Conservation (phyloP, 306 rosid species). For the Rubus parviflorus region DNA sequence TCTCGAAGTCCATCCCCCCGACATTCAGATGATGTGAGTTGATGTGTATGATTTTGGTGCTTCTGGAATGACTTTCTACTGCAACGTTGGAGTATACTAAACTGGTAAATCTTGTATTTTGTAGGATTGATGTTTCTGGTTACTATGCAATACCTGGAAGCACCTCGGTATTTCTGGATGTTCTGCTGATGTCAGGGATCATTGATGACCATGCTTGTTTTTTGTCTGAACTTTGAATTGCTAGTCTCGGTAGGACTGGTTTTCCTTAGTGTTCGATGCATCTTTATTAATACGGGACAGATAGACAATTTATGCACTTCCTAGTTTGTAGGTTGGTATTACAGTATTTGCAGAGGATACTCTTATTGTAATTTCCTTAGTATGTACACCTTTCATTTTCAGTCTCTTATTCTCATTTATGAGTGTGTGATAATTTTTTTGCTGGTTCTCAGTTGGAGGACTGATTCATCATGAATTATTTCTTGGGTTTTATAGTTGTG, state of each 20-base stretch:
- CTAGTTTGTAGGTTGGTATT: constrained; percentile 37
- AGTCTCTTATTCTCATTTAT: constrained; percentile 1
- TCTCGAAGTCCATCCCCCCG: constrained; percentile 61
- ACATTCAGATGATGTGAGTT: constrained; percentile 68
- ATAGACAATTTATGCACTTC: constrained; percentile 33
- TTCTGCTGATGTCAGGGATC: constrained; percentile 33
- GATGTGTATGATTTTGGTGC: not conserved
- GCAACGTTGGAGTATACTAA: not conserved
- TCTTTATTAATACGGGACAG: constrained; percentile 23
- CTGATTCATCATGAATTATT: constrained; percentile 53
- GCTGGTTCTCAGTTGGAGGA: constrained; percentile 20
- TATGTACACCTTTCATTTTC: not conserved
- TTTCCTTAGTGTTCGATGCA: constrained; percentile 38
- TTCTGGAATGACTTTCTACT: not conserved
- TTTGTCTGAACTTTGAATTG: constrained; percentile 45
- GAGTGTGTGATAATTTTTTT: constrained; percentile 21
- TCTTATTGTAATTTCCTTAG: constrained; percentile 22
- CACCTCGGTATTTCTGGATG: constrained; percentile 36
- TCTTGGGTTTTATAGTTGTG: constrained; percentile 88
- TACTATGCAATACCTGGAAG: constrained; percentile 26
- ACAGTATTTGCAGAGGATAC: constrained; percentile 15
- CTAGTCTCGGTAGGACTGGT: constrained; percentile 62
- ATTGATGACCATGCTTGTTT: constrained; percentile 45
- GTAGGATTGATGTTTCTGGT: constrained; percentile 44
- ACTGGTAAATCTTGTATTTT: not conserved